These are phyloP conservation scores for Tulasnella sp. DNA, from an alignment of 768 basidiomycete species.

Conservation along the genomic window DNA sequence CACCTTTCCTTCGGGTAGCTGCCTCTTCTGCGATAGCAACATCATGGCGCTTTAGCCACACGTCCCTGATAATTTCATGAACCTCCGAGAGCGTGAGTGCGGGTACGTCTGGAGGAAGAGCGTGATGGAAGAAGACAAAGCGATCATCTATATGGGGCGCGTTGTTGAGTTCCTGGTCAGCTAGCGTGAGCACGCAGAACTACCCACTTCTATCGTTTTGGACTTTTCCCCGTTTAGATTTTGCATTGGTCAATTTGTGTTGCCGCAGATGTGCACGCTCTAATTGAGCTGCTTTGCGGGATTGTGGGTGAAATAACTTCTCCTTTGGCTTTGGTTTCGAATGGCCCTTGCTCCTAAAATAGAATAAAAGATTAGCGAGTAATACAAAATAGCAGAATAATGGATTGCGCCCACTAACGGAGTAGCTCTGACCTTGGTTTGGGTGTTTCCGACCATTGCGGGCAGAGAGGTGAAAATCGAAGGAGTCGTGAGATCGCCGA, in stretches of 20 bases:
- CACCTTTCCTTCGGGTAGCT: constrained; percentile 51
- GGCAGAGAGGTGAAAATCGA: not conserved
- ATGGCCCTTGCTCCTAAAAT: not conserved
- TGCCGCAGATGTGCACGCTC: constrained; percentile 56
- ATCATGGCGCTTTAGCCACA: constrained; percentile 68
- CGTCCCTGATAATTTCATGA: constrained; percentile 48
- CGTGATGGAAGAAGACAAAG: constrained; percentile 65
- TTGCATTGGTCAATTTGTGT: constrained; percentile 46
- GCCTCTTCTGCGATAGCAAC: constrained; percentile 50
- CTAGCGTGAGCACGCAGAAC: not conserved
- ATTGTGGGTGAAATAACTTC: constrained; percentile 73
- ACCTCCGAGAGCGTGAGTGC: constrained; percentile 51
- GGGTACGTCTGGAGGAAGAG: constrained; percentile 46
- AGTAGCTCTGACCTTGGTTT: not conserved
- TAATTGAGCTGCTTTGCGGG: constrained; percentile 71
- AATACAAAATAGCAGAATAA: not conserved
- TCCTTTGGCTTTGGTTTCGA: constrained; percentile 34
- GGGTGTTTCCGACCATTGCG: not conserved
- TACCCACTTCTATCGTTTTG: constrained; percentile 39
- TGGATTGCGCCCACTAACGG: not conserved
- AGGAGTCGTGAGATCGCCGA: not conserved
- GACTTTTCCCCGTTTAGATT: constrained; percentile 46
- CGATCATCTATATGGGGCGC: constrained; percentile 43
- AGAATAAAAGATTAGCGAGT: not conserved
- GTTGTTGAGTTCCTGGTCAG: not conserved